Evolutionary conservation across 371 early-diverging fungal genomes (phyloP).

Genomic region (Mortierella sp.): DNA sequence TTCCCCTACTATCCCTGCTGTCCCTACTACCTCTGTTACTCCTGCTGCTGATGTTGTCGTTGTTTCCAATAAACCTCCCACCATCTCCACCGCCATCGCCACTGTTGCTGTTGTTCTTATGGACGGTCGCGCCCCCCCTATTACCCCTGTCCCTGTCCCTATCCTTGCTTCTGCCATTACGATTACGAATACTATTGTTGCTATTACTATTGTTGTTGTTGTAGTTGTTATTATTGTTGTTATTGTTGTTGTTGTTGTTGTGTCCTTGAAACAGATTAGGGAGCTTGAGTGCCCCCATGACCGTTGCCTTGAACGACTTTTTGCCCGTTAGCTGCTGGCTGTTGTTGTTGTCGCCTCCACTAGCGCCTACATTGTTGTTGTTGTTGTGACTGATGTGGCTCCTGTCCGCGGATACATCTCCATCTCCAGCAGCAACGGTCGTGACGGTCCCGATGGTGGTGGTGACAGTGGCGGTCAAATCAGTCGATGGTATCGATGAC

Average conservation of each 20-base stretch:
- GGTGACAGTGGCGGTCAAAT: too few species aligned
- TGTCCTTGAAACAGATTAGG: slow-evolving; percentile 18
- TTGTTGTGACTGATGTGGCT: neutral
- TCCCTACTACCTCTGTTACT: neutral
- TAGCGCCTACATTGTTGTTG: neutral
- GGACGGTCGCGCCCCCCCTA: neutral
- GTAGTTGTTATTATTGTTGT: neutral
- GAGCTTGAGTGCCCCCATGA: slow-evolving; percentile 33
- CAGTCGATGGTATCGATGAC: neutral
- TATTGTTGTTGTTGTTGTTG: neutral
- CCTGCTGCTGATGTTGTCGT: neutral
- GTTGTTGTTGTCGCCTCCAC: neutral
- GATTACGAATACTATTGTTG: neutral
- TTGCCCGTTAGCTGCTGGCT: neutral
- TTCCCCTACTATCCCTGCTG: neutral
- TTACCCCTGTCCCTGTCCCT: neutral
- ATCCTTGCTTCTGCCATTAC: neutral
- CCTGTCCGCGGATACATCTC: too few species aligned
- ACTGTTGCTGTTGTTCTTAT: neutral
- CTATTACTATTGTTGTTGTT: neutral
- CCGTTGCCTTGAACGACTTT: slow-evolving; percentile 26
- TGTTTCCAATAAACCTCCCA: too few species aligned
- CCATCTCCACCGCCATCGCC: too few species aligned
- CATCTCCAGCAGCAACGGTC: too few species aligned
- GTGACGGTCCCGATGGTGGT: too few species aligned